These are phyloP conservation scores for Metarhizium humberi DNA, from an alignment of 2,329 filamentous ascomycete species.

Conservation along the genomic window DNA sequence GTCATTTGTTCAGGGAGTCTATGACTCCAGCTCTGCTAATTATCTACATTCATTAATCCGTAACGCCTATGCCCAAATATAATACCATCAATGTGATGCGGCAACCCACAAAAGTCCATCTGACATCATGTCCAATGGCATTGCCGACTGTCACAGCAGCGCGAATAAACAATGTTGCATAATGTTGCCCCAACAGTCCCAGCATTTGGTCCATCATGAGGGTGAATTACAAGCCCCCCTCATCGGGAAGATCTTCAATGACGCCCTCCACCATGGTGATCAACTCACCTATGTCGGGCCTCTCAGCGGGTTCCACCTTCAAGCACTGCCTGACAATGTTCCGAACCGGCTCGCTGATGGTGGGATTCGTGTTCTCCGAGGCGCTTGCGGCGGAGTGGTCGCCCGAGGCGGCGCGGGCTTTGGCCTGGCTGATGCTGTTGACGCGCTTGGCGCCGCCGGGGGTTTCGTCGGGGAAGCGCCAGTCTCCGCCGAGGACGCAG, in stretches of 20 bases:
- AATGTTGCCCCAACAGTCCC: too few species aligned
- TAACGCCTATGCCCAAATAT: conserved; percentile 13
- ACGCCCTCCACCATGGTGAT: conserved; percentile 70
- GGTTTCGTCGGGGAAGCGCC: conserved; percentile 89
- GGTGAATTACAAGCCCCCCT: background rate
- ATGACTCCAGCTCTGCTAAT: background rate
- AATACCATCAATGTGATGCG: too few species aligned
- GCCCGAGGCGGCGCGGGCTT: conserved; percentile 15
- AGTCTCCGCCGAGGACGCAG: conserved; percentile 88
- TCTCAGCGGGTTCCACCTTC: conserved; percentile 74
- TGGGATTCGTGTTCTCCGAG: conserved; percentile 23
- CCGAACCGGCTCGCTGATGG: conserved; percentile 74
- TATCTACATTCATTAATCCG: conserved; percentile 13
- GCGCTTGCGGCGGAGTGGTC: conserved; percentile 13
- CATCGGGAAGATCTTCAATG: conserved; percentile 33
- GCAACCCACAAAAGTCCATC: conserved; percentile 2
- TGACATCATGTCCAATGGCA: conserved; percentile 8
- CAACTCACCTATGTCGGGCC: conserved; percentile 79
- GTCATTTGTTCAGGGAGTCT: background rate
- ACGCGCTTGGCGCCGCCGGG: conserved; percentile 43
- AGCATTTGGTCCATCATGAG: background rate
- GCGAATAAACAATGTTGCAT: too few species aligned
- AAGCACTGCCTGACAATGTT: conserved; percentile 83
- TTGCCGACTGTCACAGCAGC: background rate
- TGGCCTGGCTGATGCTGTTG: conserved; percentile 28